Conservation (phyloP, 164 flowering plant species). For the Stephania cephalantha region DNA sequence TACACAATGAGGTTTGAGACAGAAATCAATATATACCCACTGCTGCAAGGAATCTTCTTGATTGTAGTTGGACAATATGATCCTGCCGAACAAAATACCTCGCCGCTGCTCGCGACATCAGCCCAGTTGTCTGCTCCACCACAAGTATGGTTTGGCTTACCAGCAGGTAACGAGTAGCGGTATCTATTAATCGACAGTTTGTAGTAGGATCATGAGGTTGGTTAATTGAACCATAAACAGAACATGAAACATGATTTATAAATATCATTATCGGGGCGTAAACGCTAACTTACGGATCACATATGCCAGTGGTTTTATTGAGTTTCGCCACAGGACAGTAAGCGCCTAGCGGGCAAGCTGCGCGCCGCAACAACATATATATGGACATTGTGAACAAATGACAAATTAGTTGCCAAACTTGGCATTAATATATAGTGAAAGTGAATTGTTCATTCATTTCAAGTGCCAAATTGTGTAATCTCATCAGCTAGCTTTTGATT, state of each 20-base stretch:
- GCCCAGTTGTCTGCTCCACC: conserved; percentile 85
- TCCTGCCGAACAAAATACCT: conserved; percentile 69
- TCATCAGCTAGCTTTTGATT: neutral
- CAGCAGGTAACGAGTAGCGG: conserved; percentile 67
- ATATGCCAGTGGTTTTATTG: conserved; percentile 52
- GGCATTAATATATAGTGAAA: neutral
- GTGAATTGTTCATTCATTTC: neutral
- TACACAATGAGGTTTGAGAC: conserved; percentile 8
- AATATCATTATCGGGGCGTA: neutral
- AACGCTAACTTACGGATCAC: conserved; percentile 67
- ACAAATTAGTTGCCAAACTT: neutral
- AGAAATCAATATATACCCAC: conserved; percentile 56
- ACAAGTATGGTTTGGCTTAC: conserved; percentile 59
- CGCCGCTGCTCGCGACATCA: conserved; percentile 40
- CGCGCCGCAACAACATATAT: conserved; percentile 20
- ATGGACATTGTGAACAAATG: conserved; percentile 1
- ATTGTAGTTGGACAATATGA: conserved; percentile 71
- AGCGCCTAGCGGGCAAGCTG: conserved; percentile 84
- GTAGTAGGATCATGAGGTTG: conserved; percentile 3
- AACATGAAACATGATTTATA: conserved; percentile 1
- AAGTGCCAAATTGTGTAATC: neutral
- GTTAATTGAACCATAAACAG: conserved; percentile 7
- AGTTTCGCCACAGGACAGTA: conserved; percentile 67
- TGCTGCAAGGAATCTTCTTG: conserved; percentile 39
- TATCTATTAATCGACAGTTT: conserved; percentile 45